phyloP scores from a whole-genome alignment of 176 grass and related monocot genomes.

The Phoenix dactylifera region DNA sequence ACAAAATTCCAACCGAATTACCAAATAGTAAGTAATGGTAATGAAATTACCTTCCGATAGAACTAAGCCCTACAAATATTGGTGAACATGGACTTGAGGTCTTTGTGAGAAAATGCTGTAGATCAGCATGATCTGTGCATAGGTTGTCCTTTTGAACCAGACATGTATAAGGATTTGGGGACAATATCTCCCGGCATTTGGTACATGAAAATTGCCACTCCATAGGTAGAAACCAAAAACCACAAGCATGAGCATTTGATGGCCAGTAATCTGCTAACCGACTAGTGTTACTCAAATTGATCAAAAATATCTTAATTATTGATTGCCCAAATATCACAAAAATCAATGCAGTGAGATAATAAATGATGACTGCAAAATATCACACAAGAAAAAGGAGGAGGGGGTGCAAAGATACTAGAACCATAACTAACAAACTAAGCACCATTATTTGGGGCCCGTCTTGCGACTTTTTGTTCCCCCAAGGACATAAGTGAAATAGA shows the following conservation, averaged over 20 bases:
- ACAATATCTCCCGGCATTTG: slow-evolving; percentile 45
- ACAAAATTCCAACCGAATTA: not conserved
- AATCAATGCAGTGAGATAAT: not conserved
- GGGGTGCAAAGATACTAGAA: no score
- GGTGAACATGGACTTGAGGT: slow-evolving; percentile 37
- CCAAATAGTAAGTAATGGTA: not conserved
- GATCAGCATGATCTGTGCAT: slow-evolving; percentile 49
- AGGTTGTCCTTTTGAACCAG: slow-evolving; percentile 17
- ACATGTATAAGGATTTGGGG: slow-evolving; percentile 27
- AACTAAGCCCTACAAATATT: slow-evolving; percentile 91
- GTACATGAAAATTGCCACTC: slow-evolving; percentile 87
- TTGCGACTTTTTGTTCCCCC: no score
- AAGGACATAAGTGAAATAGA: no score
- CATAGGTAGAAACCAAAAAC: slow-evolving; percentile 90
- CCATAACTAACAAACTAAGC: no score
- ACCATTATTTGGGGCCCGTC: no score
- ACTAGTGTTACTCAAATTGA: slow-evolving; percentile 1
- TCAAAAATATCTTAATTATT: not conserved
- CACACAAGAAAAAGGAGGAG: no score
- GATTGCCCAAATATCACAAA: not conserved
- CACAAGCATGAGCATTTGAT: slow-evolving; percentile 49
- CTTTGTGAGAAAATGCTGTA: slow-evolving; percentile 51
- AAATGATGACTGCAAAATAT: no score
- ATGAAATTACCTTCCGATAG: slow-evolving; percentile 72
- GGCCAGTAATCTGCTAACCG: slow-evolving; percentile 70